These are phyloP conservation scores for Deuterostichococcus epilithicus DNA, from an alignment of 139 green algal genomes.

Conservation along the genomic window DNA sequence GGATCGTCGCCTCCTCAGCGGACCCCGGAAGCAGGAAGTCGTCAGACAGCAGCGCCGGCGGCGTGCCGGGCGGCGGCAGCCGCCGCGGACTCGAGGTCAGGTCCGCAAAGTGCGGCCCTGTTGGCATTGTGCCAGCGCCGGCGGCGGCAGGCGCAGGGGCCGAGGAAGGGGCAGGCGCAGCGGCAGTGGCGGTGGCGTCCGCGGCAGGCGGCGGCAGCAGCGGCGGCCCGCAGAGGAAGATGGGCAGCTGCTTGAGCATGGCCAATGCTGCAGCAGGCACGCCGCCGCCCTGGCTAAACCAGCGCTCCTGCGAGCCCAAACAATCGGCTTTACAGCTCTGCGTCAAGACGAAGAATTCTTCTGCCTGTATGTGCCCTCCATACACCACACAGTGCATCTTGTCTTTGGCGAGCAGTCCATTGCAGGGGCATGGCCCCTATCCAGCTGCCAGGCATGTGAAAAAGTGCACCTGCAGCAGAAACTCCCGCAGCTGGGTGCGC, in stretches of 20 bases:
- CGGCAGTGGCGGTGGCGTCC: too few relatives aligned
- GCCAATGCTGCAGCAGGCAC: conserved; percentile 23
- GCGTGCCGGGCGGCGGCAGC: conserved; percentile 41
- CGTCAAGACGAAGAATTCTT: neutral
- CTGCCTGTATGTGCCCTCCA: neutral
- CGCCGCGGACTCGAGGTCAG: neutral
- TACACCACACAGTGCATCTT: neutral
- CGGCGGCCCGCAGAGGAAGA: conserved; percentile 41
- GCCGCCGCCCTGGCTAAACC: neutral
- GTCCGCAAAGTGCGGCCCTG: neutral
- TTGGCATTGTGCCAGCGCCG: too few relatives aligned
- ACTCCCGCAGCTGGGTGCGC: conserved; percentile 54
- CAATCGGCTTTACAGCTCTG: neutral
- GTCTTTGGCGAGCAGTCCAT: neutral
- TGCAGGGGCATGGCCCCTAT: neutral
- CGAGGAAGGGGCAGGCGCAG: too few relatives aligned
- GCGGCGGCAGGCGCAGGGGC: too few relatives aligned
- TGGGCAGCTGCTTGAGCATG: conserved; percentile 45
- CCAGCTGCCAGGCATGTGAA: conserved; percentile 18
- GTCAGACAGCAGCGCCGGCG: conserved; percentile 33
- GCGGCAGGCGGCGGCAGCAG: neutral
- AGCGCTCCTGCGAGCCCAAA: neutral
- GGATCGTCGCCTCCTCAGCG: conserved; percentile 34
- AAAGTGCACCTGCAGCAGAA: conserved; percentile 60
- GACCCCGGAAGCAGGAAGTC: conserved; percentile 37